A percentile compares a stretch with the other conserved stretches of the same genome.
Evolutionary conservation across 2,329 filamentous ascomycete genomes (phyloP).

Genomic region (Aspergillus bombycis): DNA sequence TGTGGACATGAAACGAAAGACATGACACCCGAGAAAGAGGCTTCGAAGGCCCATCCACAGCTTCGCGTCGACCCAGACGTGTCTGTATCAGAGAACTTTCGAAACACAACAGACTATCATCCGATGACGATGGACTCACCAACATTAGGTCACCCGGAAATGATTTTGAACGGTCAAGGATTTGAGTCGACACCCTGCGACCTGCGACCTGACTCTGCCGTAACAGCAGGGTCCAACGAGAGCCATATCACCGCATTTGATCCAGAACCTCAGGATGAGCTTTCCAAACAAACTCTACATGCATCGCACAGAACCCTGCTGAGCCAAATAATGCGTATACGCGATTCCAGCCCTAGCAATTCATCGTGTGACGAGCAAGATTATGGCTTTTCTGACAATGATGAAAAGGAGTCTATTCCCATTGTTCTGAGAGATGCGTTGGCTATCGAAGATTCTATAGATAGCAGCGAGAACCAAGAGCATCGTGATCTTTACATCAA

Average conservation of each 20-base stretch:
- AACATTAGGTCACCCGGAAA: constrained; percentile 41
- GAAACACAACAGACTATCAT: constrained; percentile 13
- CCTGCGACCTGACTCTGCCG: constrained; percentile 42
- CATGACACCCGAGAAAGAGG: constrained; percentile 4
- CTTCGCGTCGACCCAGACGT: constrained; percentile 33
- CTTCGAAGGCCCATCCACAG: constrained; percentile 22
- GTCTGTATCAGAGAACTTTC: constrained; percentile 12
- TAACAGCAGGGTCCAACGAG: constrained; percentile 62
- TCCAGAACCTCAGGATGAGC: constrained; percentile 68
- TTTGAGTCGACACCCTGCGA: constrained; percentile 11
- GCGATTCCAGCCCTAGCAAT: constrained; percentile 48
- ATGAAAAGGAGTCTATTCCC: constrained; percentile 59
- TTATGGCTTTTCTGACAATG: constrained; percentile 48
- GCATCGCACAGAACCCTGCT: constrained; percentile 47
- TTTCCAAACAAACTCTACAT: constrained; percentile 40
- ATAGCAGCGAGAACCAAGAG: constrained; percentile 36
- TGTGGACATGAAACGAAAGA: constrained; percentile 18
- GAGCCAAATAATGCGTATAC: constrained; percentile 53
- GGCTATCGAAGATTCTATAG: constrained; percentile 40
- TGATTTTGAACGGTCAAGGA: constrained; percentile 13
- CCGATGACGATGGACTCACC: constrained; percentile 46
- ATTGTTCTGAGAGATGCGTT: constrained; percentile 56
- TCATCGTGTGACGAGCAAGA: constrained; percentile 44
- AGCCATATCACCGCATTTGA: constrained; percentile 68
- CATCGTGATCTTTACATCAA: constrained; percentile 24